Conservation (phyloP, 768 basidiomycete species). For the Suillus subluteus region DNA sequence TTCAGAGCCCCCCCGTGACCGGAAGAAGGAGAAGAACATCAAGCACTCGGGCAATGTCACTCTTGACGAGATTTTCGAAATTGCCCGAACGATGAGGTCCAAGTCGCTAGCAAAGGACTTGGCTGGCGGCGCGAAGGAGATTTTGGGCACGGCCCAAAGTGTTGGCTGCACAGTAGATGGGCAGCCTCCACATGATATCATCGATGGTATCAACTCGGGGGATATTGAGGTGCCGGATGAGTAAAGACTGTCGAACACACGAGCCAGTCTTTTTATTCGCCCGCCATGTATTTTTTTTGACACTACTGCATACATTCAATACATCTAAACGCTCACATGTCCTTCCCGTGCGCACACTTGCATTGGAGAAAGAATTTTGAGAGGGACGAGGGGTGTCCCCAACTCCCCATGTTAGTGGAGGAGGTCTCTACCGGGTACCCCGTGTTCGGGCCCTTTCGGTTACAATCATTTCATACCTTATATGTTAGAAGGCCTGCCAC, state of each 20-base stretch:
- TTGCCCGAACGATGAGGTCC: conserved; percentile 93
- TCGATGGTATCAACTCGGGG: conserved; percentile 83
- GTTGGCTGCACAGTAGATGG: conserved; percentile 97
- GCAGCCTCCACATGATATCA: conserved; percentile 89
- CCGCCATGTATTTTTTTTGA: conserved; percentile 2
- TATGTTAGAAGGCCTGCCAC: no score
- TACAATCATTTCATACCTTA: no score
- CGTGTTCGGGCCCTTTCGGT: no score
- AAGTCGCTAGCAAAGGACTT: conserved; percentile 95
- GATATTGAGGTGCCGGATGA: conserved; percentile 87
- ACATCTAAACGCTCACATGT: conserved; percentile 66
- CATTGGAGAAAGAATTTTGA: conserved; percentile 51
- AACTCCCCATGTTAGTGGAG: no score
- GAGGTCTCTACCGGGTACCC: no score
- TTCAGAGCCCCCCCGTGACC: conserved; percentile 95
- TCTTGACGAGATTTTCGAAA: conserved; percentile 91
- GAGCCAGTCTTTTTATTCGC: conserved; percentile 13
- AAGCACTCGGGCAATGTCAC: conserved; percentile 95
- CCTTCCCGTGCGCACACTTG: conserved; percentile 78
- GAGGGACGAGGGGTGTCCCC: conserved; percentile 53
- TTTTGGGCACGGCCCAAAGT: conserved; percentile 96
- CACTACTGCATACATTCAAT: conserved; percentile 26
- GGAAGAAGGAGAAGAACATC: conserved; percentile 99
- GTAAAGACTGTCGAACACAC: conserved; percentile 43
- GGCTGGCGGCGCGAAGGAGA: conserved; percentile 92